Evolutionary conservation across 805 yeast species (phyloP), one percentile per base, ranked within the genome.

Genomic region (Zygotorulaspora danielsina): DNA sequence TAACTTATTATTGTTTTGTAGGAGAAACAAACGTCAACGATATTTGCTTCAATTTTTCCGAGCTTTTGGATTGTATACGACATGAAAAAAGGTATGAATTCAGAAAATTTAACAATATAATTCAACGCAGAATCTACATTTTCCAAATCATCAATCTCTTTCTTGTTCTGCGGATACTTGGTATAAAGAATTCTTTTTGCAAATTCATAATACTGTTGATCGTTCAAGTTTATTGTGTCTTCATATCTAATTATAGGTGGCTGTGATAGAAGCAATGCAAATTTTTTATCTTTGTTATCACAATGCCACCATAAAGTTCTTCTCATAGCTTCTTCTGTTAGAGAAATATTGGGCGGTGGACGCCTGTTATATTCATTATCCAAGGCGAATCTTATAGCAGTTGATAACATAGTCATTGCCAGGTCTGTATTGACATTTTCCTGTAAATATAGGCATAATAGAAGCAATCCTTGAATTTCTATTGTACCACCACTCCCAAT

Each of bases 321-420:
- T 16, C 76, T 65, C 3, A 55, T 51, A 2, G 55, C 46, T 1
- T 61, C 57, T 30, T 76, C 79, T 4, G 52, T 58, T 0, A 51
- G 47, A 0, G 64, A 26, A 12, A 75, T 43, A 1, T 69, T 65
- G 3, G 55, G 48, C 13, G 24, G n/a, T 4, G 21, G 24, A 36
- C 68, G 66, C 2, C 70, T 50, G 32, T 76, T 81, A 3, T 57
- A 57, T 37, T 78, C 60, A 46, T 80, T 76, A 27, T 75, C 79
- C 33, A 71, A 73, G 0, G 81, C 81, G 45, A 69, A 70, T 44
- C 80, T 63, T 4, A 75, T 66, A 5, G 78, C 75, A 1, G 72
- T 65, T 1, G 75, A 54, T 4, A 69, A 53, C 12, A 76, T 48
- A 35, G 67, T 59, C 38, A 63, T 67, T 4, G 71, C 65, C 8